phyloP scores from a whole-genome alignment of 257 asterid species.

The Nicotiana noctiflora region DNA sequence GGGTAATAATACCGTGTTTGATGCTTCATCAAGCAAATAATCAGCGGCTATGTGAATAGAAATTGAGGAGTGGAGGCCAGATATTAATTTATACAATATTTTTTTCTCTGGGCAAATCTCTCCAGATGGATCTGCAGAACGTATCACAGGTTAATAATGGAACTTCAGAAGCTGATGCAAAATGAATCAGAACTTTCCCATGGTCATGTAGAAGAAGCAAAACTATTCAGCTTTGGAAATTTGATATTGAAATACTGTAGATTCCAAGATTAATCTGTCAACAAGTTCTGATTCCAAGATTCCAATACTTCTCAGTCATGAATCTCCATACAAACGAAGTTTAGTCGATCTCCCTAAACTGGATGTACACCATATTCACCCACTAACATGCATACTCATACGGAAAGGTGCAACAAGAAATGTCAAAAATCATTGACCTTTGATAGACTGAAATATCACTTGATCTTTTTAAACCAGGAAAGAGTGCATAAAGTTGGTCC shows the following conservation, averaged over 20 bases:
- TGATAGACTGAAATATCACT: too few relatives aligned
- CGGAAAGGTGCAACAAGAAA: too few relatives aligned
- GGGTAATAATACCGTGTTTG: constrained; percentile 33
- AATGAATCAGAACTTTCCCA: background rate
- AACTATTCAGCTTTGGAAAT: background rate
- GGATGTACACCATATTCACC: too few relatives aligned
- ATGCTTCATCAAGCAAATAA: constrained; percentile 56
- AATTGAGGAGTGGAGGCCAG: constrained; percentile 78
- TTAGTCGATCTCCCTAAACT: too few relatives aligned
- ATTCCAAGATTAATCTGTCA: background rate
- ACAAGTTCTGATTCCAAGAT: background rate
- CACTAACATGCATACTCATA: too few relatives aligned
- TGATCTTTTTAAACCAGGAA: too few relatives aligned
- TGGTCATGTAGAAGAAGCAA: background rate
- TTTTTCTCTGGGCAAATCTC: constrained; percentile 59
- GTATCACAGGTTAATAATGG: background rate
- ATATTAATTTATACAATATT: constrained; percentile 56
- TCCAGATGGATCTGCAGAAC: constrained; percentile 42
- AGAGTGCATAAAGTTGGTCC: too few relatives aligned
- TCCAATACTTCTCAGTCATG: too few relatives aligned
- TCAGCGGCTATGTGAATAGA: constrained; percentile 61
- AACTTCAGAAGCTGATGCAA: background rate
- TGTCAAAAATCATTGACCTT: too few relatives aligned
- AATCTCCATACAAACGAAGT: too few relatives aligned
- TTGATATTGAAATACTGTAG: background rate